Percentiles rank a stretch among this genome's conserved stretches.
Evolutionary conservation across 2,329 filamentous ascomycete genomes (phyloP).

Genomic region (Penicillium sp.): DNA sequence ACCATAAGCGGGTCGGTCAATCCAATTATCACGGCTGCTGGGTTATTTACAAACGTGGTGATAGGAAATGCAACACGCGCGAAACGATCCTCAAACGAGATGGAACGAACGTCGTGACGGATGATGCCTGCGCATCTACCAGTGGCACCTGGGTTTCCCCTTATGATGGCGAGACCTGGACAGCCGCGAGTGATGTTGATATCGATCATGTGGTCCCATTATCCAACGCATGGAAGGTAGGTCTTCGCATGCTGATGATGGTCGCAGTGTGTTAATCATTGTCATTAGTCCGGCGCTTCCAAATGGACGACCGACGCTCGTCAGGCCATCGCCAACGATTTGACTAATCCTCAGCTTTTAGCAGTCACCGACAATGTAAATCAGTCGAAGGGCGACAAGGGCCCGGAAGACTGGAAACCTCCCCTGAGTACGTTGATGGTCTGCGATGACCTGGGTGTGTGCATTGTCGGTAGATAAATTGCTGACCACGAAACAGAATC

Average conservation of each 20-base stretch:
- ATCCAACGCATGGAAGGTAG: conserved; percentile 72
- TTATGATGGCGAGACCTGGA: conserved; percentile 71
- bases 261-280: neutral
- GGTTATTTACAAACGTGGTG: too few species aligned
- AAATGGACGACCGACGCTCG: conserved; percentile 67
- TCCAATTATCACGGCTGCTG: too few species aligned
- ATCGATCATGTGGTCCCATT: conserved; percentile 83
- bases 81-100: conserved; percentile 72
- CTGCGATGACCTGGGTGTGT: neutral
- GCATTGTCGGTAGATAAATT: neutral
- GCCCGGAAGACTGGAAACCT: conserved; percentile 74
- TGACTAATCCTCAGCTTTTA: conserved; percentile 70
- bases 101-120: conserved; percentile 59
- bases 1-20: conserved; percentile 47
- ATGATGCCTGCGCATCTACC: conserved; percentile 58
- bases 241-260: neutral
- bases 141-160: conserved; percentile 67
- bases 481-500: conserved; percentile 34
- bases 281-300: conserved; percentile 55
- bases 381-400: conserved; percentile 66
- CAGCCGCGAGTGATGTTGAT: conserved; percentile 64
- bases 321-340: conserved; percentile 70
- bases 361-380: conserved; percentile 78
- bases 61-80: conserved; percentile 65
- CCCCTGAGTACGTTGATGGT: conserved; percentile 49